A percentile compares a stretch with the other conserved stretches of the same genome.
Evolutionary conservation across 2,329 filamentous ascomycete genomes (phyloP).

Genomic region (Apiospora saccharicola): DNA sequence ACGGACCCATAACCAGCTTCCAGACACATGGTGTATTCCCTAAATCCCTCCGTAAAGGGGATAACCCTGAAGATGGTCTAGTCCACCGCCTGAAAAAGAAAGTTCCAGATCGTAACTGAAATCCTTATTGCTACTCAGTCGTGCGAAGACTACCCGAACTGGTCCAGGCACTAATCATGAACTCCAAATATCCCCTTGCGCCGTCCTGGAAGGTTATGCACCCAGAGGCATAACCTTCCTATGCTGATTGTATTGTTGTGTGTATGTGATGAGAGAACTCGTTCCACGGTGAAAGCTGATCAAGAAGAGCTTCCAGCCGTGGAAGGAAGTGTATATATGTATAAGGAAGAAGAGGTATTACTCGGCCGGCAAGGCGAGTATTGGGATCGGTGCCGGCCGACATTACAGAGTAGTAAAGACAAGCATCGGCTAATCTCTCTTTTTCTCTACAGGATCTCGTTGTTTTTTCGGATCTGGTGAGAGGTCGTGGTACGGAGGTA

Average conservation of each 20-base stretch:
- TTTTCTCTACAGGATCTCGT: constrained; percentile 37
- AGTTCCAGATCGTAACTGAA: not conserved
- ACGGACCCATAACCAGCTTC: not conserved
- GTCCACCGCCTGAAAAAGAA: too few relatives aligned
- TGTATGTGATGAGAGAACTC: constrained; percentile 34
- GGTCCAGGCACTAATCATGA: not conserved
- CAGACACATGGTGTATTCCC: not conserved
- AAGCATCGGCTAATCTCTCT: not conserved
- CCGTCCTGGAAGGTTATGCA: not conserved
- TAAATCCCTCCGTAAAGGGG: not conserved
- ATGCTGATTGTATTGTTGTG: not conserved
- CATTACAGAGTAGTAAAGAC: not conserved
- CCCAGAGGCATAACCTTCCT: not conserved
- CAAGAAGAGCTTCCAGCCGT: not conserved
- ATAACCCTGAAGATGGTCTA: not conserved
- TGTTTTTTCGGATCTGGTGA: constrained; percentile 46
- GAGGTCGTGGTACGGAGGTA: constrained; percentile 53
- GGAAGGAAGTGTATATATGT: not conserved
- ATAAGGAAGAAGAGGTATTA: not conserved
- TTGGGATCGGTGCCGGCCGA: not conserved
- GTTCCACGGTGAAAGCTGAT: not conserved
- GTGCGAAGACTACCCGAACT: not conserved
- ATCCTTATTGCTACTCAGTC: not conserved
- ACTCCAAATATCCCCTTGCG: not conserved
- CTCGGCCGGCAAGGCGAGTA: not conserved